phyloP scores from a whole-genome alignment of 768 basidiomycete species.

The Holtermannia corniformis region DNA sequence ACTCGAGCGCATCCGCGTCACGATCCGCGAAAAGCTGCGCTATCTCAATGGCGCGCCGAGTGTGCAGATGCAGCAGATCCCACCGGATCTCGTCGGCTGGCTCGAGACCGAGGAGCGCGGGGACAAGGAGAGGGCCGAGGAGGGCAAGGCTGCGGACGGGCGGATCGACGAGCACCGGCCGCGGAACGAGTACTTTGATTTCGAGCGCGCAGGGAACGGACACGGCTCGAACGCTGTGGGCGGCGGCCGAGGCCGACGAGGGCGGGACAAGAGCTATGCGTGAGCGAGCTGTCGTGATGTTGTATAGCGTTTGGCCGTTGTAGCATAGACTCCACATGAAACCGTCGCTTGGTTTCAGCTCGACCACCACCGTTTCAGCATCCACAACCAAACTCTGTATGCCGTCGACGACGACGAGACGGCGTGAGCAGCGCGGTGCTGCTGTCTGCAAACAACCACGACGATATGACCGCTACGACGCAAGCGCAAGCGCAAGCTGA shows the following conservation, averaged over 20 bases:
- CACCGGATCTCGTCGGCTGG: constrained; percentile 69
- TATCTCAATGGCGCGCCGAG: constrained; percentile 95
- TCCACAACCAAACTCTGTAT: no score
- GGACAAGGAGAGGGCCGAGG: constrained; percentile 65
- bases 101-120: constrained; percentile 60
- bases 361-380: no score
- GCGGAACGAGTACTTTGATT: neutral
- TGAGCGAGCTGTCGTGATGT: no score
- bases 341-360: no score
- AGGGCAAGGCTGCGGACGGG: constrained; percentile 12
- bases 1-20: constrained; percentile 77
- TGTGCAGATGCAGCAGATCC: constrained; percentile 91
- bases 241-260: neutral
- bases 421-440: no score
- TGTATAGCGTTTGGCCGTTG: no score
- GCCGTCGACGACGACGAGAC: no score
- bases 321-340: no score
- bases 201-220: neutral
- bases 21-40: constrained; percentile 74
- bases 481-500: no score
- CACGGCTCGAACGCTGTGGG: neutral
- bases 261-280: neutral
- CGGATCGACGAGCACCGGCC: neutral
- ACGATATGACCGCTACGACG: no score
- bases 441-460: no score